Conservation (phyloP, 2,329 filamentous ascomycete species). For the Colletotrichum truncatum region DNA sequence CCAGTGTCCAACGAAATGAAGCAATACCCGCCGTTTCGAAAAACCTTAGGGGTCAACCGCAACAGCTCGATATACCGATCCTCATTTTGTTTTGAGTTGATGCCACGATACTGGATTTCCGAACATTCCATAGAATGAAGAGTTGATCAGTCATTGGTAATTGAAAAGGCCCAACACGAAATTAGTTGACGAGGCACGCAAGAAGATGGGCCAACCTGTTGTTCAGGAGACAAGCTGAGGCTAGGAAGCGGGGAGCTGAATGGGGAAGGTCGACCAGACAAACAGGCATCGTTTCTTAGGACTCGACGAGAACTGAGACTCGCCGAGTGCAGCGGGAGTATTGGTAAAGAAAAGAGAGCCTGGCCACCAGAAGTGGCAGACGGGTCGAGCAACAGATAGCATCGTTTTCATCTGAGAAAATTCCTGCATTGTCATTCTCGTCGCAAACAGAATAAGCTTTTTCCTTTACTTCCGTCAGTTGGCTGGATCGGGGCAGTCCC, state of each 20-base stretch:
- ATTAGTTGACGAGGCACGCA: background rate
- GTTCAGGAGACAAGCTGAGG: slow-evolving; percentile 1
- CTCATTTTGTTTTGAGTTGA: background rate
- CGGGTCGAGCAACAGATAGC: background rate
- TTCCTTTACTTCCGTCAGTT: background rate
- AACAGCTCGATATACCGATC: background rate
- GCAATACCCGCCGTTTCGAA: background rate
- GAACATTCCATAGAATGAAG: background rate
- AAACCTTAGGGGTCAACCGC: background rate
- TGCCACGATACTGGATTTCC: background rate
- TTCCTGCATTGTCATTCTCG: background rate
- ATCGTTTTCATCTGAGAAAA: slow-evolving; percentile 15
- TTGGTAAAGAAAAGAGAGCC: background rate
- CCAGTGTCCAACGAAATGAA: background rate
- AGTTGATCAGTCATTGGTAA: background rate
- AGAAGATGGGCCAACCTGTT: background rate
- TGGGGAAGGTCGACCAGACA: slow-evolving; percentile 13
- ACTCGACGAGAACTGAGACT: slow-evolving; percentile 6
- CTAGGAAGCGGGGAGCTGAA: background rate
- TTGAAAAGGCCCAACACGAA: background rate
- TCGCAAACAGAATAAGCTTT: slow-evolving; percentile 21
- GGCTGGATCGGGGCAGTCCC: background rate
- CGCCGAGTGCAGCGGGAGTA: slow-evolving; percentile 13
- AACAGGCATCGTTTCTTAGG: background rate
- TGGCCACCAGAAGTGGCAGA: background rate